phyloP scores from a whole-genome alignment of 177 flowering plant species.

The Telopea speciosissima region DNA sequence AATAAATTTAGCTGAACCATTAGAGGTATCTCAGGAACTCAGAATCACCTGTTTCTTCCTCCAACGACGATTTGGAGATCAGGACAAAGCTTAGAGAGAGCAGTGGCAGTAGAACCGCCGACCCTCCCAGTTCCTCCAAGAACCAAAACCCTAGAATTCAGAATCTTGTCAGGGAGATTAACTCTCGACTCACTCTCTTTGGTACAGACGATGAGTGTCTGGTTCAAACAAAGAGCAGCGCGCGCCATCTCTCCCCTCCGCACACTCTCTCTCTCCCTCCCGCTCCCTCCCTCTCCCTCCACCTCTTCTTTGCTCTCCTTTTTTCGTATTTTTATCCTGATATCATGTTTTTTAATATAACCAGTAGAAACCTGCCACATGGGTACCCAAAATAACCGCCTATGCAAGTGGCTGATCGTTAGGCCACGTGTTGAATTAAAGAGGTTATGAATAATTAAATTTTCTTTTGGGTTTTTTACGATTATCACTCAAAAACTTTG shows the following conservation, averaged over 20 bases:
- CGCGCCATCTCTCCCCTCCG: slow-evolving; percentile 33
- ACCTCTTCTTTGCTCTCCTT: not conserved
- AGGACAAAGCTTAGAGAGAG: slow-evolving; percentile 70
- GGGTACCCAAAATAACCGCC: too few relatives aligned
- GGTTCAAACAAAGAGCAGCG: slow-evolving; percentile 26
- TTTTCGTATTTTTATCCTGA: not conserved
- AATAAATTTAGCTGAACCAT: not conserved
- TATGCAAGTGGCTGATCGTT: too few relatives aligned
- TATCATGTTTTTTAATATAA: not conserved
- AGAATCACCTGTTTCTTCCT: slow-evolving; percentile 68
- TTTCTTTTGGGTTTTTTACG: too few relatives aligned
- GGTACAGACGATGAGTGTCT: slow-evolving; percentile 8
- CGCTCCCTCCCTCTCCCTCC: not conserved
- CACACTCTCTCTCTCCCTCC: not conserved
- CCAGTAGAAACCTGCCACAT: too few relatives aligned
- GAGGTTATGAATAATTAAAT: too few relatives aligned
- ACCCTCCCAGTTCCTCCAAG: slow-evolving; percentile 95
- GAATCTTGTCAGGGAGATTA: slow-evolving; percentile 27
- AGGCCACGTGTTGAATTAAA: too few relatives aligned
- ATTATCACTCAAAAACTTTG: too few relatives aligned
- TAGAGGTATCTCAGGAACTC: not conserved
- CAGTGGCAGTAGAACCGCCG: slow-evolving; percentile 84
- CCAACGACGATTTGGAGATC: slow-evolving; percentile 56
- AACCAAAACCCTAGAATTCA: slow-evolving; percentile 52
- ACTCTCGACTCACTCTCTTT: slow-evolving; percentile 21